Percentiles rank a stretch among this genome's conserved stretches.
phyloP scores from a whole-genome alignment of 1,284 basidiomycete species.

The Rhodotorula sp. region DNA sequence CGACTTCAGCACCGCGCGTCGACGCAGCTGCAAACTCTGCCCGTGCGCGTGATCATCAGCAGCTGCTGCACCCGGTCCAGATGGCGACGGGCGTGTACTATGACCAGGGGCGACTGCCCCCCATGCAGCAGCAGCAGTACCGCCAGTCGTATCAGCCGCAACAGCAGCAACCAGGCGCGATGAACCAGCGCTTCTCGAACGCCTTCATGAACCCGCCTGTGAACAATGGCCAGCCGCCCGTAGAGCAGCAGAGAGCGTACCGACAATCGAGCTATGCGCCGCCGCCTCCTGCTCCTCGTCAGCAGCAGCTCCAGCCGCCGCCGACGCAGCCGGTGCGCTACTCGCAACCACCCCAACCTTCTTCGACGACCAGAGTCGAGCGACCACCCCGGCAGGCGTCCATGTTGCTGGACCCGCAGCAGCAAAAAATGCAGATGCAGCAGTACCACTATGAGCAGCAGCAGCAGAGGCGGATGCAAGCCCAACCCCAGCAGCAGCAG shows the following conservation, averaged over 20 bases:
- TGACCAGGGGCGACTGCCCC: neutral
- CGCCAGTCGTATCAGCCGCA: neutral
- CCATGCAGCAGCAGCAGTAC: neutral
- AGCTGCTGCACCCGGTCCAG: no score
- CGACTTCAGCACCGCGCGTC: no score
- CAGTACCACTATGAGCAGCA: neutral
- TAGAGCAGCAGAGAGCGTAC: neutral
- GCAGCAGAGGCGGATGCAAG: neutral
- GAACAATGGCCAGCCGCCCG: neutral
- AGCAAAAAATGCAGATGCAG: neutral
- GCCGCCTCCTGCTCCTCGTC: no score
- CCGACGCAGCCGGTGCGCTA: neutral
- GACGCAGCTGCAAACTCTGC: no score
- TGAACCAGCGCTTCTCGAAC: neutral
- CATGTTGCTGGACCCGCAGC: neutral
- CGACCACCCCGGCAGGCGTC: neutral
- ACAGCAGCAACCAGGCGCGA: neutral
- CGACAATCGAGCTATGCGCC: neutral
- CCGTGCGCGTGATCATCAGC: no score
- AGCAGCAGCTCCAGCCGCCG: neutral
- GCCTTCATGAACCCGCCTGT: neutral
- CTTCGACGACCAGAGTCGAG: neutral
- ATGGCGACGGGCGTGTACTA: no score
- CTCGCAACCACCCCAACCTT: neutral
- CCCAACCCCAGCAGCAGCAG: neutral